Percentiles rank a stretch among this genome's conserved stretches.
These are phyloP conservation scores for Arthroderma sp. DNA, from an alignment of 2,329 filamentous ascomycete genomes.

Conservation along the genomic window DNA sequence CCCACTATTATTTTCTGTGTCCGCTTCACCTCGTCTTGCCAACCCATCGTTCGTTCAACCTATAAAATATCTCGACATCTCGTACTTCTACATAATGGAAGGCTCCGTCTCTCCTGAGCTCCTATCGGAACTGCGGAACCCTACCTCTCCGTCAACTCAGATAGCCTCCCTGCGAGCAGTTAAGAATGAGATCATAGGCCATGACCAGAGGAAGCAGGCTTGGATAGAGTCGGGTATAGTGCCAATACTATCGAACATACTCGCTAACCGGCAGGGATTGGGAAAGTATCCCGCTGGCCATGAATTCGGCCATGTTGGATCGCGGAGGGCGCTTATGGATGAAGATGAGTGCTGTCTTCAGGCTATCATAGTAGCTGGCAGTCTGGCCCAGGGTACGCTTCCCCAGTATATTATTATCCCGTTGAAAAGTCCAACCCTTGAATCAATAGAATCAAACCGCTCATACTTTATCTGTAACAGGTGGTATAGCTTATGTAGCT, in stretches of 20 bases:
- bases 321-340: slow-evolving; percentile 33
- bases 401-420: background rate
- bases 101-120: slow-evolving; percentile 41
- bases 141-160: slow-evolving; percentile 30
- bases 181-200: slow-evolving; percentile 83
- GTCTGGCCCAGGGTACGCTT: slow-evolving; percentile 64
- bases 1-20: background rate
- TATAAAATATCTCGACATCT: slow-evolving; percentile 1
- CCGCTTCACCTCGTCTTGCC: slow-evolving; percentile 1
- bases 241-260: slow-evolving; percentile 37
- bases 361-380: slow-evolving; percentile 71
- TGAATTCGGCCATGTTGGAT: background rate
- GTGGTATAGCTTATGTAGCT: slow-evolving; percentile 63
- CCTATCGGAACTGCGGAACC: slow-evolving; percentile 44
- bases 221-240: slow-evolving; percentile 59
- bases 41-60: background rate
- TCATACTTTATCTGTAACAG: slow-evolving; percentile 31
- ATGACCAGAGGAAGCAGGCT: slow-evolving; percentile 71
- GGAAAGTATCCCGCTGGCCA: slow-evolving; percentile 20
- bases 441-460: background rate
- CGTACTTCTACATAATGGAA: slow-evolving; percentile 35
- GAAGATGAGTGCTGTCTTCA: slow-evolving; percentile 61
- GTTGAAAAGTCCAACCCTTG: background rate
- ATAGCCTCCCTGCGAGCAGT: slow-evolving; percentile 53
- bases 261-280: slow-evolving; percentile 32